Base-by-base conservation (phyloP, 345 rosid species). In the Cardamine resedifolia region DNA sequence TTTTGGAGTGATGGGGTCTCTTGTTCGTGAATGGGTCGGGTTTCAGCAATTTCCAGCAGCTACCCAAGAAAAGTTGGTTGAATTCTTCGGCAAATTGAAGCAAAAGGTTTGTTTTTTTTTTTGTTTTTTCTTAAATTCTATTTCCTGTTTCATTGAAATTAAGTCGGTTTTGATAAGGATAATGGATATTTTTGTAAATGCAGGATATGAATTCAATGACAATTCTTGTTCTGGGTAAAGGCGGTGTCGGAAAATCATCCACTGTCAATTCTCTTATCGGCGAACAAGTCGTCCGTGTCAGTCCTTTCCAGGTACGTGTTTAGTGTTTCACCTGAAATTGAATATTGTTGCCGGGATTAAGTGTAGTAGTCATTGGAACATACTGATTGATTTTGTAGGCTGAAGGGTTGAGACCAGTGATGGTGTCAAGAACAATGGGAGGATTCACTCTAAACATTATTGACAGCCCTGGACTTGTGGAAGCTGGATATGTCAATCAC, bases 221-320 rank as follows among this genome's bases (percentile, higher is more conserved):
- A 73, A 80, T 90, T 72, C 86, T 90, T 83, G 96, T 90, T 53
- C 23, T 90, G 88, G 96, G 96, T 33, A 90, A 90, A 84, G 91
- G 91, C 9, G 94, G 96, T 58, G 90, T 88, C 30, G 96, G 96
- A 19, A 90, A 90, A 78, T 90, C 96, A 66, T 90, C 96, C 15
- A 90, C 93, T 10, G 85, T 90, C 75, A 90, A 88, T 79, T 90
- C 96, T 70, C 90, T 90, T 27, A 73, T 90, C 18, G 85, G 93
- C 19, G 96, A 90, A 83, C 91, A 87, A 68, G 93, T 77, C 16
- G 85, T 88, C 68, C 84, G 86, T 77, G 90, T 86, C 64, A 90
- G 82, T 81, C 81, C 91, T 76, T 90, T 90, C 39, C 90, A 88
- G 84, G 96, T 65, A 33, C 45, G 41, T 10, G 39, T 51, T 69